phyloP scores from a whole-genome alignment of 768 basidiomycete genomes.

The Steccherinum ochraceum region DNA sequence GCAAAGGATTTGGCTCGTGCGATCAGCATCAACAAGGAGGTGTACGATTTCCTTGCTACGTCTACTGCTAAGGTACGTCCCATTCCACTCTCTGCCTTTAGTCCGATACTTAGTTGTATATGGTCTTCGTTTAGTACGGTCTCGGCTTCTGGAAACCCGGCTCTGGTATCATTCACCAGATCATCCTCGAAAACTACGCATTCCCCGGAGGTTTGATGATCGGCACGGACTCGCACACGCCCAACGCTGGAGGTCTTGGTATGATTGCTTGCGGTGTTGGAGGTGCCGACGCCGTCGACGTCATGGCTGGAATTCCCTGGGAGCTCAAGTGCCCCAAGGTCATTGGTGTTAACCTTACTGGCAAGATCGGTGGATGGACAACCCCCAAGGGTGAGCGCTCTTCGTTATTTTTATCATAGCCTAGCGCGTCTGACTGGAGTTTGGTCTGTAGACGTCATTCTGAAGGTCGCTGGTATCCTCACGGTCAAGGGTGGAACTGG shows the following conservation, averaged over 20 bases:
- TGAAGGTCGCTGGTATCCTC: conserved; percentile 97
- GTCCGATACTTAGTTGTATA: not conserved
- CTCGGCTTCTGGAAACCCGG: conserved; percentile 99
- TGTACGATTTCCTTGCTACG: conserved; percentile 98
- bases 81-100: too few relatives aligned
- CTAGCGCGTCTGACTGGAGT: conserved; percentile 10
- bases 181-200: conserved; percentile 98
- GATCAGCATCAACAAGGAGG: conserved; percentile 92
- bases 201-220: conserved; percentile 99
- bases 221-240: conserved; percentile 98
- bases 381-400: conserved; percentile 77
- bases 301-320: conserved; percentile 98
- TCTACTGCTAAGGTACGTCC: conserved; percentile 78
- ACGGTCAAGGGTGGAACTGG: conserved; percentile 99
- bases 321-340: conserved; percentile 99
- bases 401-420: not conserved
- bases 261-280: conserved; percentile 99
- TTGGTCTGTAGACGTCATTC: conserved; percentile 78
- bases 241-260: conserved; percentile 98
- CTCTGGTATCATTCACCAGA: conserved; percentile 98
- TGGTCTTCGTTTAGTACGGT: conserved; percentile 63
- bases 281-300: conserved; percentile 98
- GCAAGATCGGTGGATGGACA: conserved; percentile 95
- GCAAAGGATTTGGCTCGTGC: conserved; percentile 91
- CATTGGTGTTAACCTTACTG: conserved; percentile 94